Base-by-base conservation (phyloP, 192 early-diverging fungal genomes). In the Entomortierella beljakovae region DNA sequence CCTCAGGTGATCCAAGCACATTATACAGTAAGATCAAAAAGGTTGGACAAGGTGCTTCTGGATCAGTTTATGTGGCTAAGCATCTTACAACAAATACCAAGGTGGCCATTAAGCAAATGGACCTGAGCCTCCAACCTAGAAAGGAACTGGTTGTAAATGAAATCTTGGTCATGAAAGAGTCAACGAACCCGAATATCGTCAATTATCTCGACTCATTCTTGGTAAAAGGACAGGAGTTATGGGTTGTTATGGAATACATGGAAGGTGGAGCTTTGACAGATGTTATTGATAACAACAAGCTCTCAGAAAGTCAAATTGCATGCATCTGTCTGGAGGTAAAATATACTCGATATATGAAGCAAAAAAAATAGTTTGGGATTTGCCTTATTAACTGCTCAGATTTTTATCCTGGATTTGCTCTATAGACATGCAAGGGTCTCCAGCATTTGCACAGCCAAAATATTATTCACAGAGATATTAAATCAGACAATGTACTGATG, bases 161-260 rank as follows among this genome's bases (percentile, higher is more conserved):
- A 80, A 97, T 97, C 76, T 68, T 93, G 55, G 90, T 97, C 46
- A 97, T 97, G 96, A 95, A 94, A 80, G 94, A 97, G 83, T 93
- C 92, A 34, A 89, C 88, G 56, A 94, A 97, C 77, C 91, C 93
- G 61, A 99, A 98, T 80, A 97, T 99, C 88, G 96, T 98, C 83
- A 99, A 99, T 85, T 99, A 93, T 68, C 83, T 96, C 48, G 97
- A 98, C 81, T 88, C 93, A 11, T 99, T 92, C 82, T 82, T 99
- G 70, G 89, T 97, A 56, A 91, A 90, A 75, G 86, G 85, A 22
- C 74, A 67, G 29, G 97, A 98, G 46, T 84, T 99, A 64, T 99
- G 98, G 98, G 94, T 99, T 18, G 91, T 99, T 31, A 96, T 99
- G 95, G 98, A 99, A 85, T 95, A 93, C 82, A 99, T 99, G 97